Evolutionary conservation across 768 basidiomycete species (phyloP), one percentile per base, ranked within the genome.

Genomic region (Gyrodon lividus): DNA sequence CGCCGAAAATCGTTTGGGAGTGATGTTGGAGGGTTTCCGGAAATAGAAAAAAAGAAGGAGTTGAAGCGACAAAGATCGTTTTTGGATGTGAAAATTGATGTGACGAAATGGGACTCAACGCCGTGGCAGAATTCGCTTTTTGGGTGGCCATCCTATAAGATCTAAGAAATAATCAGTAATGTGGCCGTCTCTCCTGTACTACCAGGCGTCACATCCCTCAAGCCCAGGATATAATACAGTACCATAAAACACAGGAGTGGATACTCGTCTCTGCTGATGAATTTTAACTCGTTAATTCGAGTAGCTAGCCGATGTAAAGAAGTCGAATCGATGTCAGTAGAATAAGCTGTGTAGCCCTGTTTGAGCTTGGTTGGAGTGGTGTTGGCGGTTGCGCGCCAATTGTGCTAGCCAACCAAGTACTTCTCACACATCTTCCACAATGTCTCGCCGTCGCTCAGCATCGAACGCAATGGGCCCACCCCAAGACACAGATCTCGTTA

Each of bases 401-500:
- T 54, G 58, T 60, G 46, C 45, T 48, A 50, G 37, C 56, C 54
- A 45, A 49, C 44, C 38, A 35, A 26, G 48, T 20, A 43, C 59
- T 68, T 70, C 55, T 60, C 66, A 48, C 66, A 68, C 66, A 43
- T 57, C 52, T 35, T 40, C 30, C 35, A 46, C 38, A 51, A 59
- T 59, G 58, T 59, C 58, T 50, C 56, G 43, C 33, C 52, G 51
- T 47, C 60, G 56, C 42, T 51, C 65, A 55, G 47, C 59, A 48
- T 52, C 69, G n/a, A 56, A 62, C 19, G 54, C 60, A 41, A 75
- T 77, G 72, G 72, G 67, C 41, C 71, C 73, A 6, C 61, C 73
- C 3, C 65, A 72, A 44, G 78, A 81, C 57, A 73, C 70, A 59
- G 81, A 81, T 62, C 62, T 77, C 64, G 65, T 73, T 57, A 81